These are phyloP conservation scores for Pharnaceum exiguum DNA, from an alignment of 148 eudicot genomes.

Conservation along the genomic window DNA sequence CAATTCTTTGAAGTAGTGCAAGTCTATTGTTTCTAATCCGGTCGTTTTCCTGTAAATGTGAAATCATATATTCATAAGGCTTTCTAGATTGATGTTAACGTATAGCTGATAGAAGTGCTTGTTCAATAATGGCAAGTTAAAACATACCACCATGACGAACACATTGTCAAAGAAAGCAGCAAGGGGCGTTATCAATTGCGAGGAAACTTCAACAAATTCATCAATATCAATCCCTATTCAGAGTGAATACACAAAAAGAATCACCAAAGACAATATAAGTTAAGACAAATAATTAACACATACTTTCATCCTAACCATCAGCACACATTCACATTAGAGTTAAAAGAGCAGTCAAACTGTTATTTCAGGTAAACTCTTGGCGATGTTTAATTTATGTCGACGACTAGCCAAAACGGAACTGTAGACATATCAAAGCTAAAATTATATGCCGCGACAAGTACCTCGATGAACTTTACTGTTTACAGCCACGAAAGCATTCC, in stretches of 20 bases:
- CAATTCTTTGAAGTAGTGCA: slow-evolving; percentile 56
- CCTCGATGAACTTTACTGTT: slow-evolving; percentile 64
- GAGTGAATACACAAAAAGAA: neutral
- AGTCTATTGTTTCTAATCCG: slow-evolving; percentile 76
- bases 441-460: slow-evolving; percentile 23
- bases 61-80: neutral
- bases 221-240: slow-evolving; percentile 73
- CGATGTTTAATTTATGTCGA: neutral
- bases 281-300: neutral
- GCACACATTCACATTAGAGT: no score
- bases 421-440: no score
- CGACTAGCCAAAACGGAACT: neutral
- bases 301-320: no score
- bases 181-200: slow-evolving; percentile 64
- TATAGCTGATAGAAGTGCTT: neutral
- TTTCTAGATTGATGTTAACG: slow-evolving; percentile 8
- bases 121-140: neutral
- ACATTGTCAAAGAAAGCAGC: slow-evolving; percentile 84
- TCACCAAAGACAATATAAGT: neutral
- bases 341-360: no score
- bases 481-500: slow-evolving; percentile 75
- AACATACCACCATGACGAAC: slow-evolving; percentile 99
- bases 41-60: slow-evolving; percentile 67
- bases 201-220: slow-evolving; percentile 66
- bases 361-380: neutral